Conservation (phyloP, 306 rosid genomes). For the Elaeagnus macrophylla region DNA sequence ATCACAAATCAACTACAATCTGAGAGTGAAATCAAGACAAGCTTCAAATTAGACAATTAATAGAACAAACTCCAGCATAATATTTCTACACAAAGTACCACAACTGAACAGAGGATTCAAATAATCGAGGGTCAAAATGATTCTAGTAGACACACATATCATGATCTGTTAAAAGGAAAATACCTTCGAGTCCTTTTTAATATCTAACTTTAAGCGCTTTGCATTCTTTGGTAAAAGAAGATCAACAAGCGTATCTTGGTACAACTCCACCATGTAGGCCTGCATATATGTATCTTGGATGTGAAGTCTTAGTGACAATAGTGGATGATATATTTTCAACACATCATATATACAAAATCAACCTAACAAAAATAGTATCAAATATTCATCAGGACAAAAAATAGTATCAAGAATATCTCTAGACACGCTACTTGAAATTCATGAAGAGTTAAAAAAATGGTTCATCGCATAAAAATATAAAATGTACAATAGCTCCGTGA, state of each 20-base stretch:
- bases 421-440: too few species aligned
- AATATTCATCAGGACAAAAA: too few species aligned
- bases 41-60: background rate
- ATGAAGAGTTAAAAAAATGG: too few species aligned
- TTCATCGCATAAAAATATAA: too few species aligned
- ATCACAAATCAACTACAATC: constrained; percentile 18
- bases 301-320: background rate
- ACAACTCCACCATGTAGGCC: constrained; percentile 90
- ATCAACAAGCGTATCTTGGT: constrained; percentile 92
- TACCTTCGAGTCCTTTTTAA: constrained; percentile 92
- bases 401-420: too few species aligned
- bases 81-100: background rate
- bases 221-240: constrained; percentile 68
- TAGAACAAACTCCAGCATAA: background rate
- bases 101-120: background rate
- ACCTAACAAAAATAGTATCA: too few species aligned
- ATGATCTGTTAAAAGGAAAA: constrained; percentile 5
- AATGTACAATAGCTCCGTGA: too few species aligned
- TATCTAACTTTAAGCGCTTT: constrained; percentile 66
- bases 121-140: background rate
- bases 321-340: background rate
- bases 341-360: too few species aligned
- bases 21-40: constrained; percentile 1
- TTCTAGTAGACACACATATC: background rate
- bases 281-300: constrained; percentile 21